These are phyloP conservation scores for Ustilago trichophora DNA, from an alignment of 1,284 basidiomycete species.

Conservation along the genomic window DNA sequence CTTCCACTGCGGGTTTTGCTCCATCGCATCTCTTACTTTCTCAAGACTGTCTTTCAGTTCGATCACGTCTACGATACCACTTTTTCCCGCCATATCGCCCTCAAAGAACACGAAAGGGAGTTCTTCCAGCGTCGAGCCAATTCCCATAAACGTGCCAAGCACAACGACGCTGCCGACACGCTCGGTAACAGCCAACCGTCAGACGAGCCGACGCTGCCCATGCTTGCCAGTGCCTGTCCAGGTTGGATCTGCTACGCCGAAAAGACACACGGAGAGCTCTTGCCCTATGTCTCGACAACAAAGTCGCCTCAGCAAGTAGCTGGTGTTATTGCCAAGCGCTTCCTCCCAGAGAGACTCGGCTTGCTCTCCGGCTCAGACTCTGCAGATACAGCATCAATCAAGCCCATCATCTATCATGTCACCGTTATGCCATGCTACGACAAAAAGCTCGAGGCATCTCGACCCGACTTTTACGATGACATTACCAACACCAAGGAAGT, in stretches of 20 bases:
- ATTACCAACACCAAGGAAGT: constrained; percentile 76
- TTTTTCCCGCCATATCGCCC: constrained; percentile 86
- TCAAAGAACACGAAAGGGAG: constrained; percentile 83
- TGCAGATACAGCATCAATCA: neutral
- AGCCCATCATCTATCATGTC: constrained; percentile 77
- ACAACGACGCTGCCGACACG: neutral
- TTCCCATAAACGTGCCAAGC: constrained; percentile 10
- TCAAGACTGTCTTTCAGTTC: constrained; percentile 72
- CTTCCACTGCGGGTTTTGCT: constrained; percentile 67
- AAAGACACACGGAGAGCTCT: constrained; percentile 89
- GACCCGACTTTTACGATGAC: constrained; percentile 67
- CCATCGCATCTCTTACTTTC: constrained; percentile 69
- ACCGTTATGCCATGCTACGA: constrained; percentile 99
- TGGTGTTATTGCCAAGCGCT: constrained; percentile 91
- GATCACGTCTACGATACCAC: constrained; percentile 88
- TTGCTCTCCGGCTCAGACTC: neutral
- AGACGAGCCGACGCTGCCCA: constrained; percentile 72
- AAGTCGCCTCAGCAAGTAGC: constrained; percentile 95
- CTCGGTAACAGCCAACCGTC: no score
- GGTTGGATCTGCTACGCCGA: constrained; percentile 99
- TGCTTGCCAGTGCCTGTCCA: constrained; percentile 94
- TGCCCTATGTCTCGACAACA: constrained; percentile 86
- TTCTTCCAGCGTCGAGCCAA: constrained; percentile 70
- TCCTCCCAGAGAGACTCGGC: constrained; percentile 69
- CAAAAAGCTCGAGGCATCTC: constrained; percentile 97